Evolutionary conservation across 257 asterid genomes (phyloP).

Genomic region (Solanum appendiculatum): DNA sequence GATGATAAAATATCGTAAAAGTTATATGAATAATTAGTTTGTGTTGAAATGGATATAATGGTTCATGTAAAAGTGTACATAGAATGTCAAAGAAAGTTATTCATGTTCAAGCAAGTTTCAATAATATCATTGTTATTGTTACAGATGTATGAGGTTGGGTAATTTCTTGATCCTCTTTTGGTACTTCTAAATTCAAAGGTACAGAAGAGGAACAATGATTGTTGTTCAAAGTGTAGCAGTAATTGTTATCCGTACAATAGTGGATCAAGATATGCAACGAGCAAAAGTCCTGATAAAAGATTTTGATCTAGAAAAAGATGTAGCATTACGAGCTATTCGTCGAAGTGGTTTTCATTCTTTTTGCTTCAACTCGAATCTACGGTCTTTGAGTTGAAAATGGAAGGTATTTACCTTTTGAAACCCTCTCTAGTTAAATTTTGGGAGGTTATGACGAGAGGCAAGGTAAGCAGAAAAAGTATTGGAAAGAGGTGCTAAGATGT

Average conservation of each 20-base stretch:
- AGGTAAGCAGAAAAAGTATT: too few species aligned
- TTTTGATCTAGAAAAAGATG: background rate
- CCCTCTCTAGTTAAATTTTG: background rate
- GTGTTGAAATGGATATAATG: background rate
- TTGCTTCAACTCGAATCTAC: background rate
- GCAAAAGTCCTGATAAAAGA: background rate
- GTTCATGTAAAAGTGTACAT: background rate
- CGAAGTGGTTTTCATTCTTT: background rate
- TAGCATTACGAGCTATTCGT: background rate
- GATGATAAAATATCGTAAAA: background rate
- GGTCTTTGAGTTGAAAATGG: background rate
- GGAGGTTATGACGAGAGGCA: background rate
- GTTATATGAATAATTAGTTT: background rate
- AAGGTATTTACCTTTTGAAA: background rate
- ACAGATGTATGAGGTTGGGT: background rate
- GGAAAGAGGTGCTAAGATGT: too few species aligned
- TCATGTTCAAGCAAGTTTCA: background rate
- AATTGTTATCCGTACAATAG: background rate
- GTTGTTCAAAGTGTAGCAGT: background rate
- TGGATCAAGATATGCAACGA: background rate
- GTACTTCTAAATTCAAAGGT: background rate
- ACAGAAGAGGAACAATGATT: background rate
- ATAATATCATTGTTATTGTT: background rate
- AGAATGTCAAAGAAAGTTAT: background rate
- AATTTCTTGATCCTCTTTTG: background rate